Evolutionary conservation across 2,329 filamentous ascomycete genomes (phyloP).

Genomic region (Diaporthe sp.): DNA sequence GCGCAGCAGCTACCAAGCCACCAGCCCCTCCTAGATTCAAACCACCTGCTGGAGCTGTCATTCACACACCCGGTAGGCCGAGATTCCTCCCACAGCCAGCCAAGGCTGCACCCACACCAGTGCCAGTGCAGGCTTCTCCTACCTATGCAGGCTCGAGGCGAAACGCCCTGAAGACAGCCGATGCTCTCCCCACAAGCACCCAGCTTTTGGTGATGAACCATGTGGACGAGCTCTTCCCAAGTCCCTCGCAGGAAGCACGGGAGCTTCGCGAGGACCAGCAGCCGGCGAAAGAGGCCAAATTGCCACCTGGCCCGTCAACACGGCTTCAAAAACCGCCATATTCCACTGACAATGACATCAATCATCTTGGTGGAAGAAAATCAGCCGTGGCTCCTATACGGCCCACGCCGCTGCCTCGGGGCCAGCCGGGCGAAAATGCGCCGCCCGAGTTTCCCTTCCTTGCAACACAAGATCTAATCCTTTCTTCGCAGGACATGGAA

Average conservation of each 20-base stretch:
- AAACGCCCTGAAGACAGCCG: neutral
- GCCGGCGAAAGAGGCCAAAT: neutral
- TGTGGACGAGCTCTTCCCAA: constrained; percentile 67
- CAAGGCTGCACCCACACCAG: constrained; percentile 11
- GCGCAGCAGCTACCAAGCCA: neutral
- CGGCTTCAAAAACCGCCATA: neutral
- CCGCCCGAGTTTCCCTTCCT: constrained; percentile 49
- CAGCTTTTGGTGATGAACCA: constrained; percentile 64
- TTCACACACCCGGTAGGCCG: neutral
- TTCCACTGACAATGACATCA: neutral
- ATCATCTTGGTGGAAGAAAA: neutral
- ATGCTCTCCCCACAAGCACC: constrained; percentile 56
- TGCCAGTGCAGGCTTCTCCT: constrained; percentile 31
- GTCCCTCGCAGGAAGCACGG: constrained; percentile 66
- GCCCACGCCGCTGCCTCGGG: neutral
- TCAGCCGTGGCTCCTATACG: constrained; percentile 22
- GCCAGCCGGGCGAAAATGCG: neutral
- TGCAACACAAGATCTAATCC: constrained; percentile 59
- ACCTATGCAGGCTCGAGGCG: constrained; percentile 33
- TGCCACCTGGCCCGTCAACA: neutral
- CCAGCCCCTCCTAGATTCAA: constrained; percentile 30
- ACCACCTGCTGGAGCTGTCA: neutral
- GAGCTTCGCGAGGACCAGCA: constrained; percentile 60
- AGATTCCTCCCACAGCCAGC: constrained; percentile 32
- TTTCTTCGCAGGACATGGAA: constrained; percentile 61